Evolutionary conservation across 768 basidiomycete genomes (phyloP), one percentile per base, ranked within the genome.

Genomic region (Lactarius tabidus): DNA sequence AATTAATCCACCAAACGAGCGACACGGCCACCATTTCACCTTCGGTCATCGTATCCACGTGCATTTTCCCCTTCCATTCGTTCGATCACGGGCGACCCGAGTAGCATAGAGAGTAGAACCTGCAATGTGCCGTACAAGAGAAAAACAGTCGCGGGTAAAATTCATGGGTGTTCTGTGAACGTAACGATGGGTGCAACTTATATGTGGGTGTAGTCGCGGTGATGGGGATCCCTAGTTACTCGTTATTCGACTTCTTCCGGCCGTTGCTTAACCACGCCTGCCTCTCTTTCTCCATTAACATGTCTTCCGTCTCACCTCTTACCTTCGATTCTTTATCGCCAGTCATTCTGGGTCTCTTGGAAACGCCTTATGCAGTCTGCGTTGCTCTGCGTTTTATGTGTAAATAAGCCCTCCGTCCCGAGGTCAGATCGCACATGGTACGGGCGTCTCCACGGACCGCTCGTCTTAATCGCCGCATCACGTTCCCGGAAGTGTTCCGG

Each of bases 131-230:
- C 48, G 48, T 51, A 38, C n/a, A 15, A 51, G 31, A 43, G 18
- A 54, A 15, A 38, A 26, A 35, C 3, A n/a, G 62, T 18, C 28
- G 15, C 9, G 35, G 36, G 23, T 2, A 31, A 56, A 7, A 28
- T 56, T 57, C 55, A 23, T 14, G 45, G 36, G 15, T 35, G 41
- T 60, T 64, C 59, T 65, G 64, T 65, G 64, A 65, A 65, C 28
- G 59, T 65, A 65, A 65, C 59, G 64, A 60, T 31, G 5, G 18
- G 59, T 28, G n/a, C 33, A n/a, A 36, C n/a, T 29, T 48, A 60
- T 60, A 55, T n/a, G 41, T 48, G 23, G 31, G 36, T 51, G 41
- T 26, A 14, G 23, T 51, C 4, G 45, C 33, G 55, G 51, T 38
- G 28, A 59, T 64, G 57, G 39, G 23, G 53, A 48, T 60, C 39